These are phyloP conservation scores for Tolypocladium nubicola DNA, from an alignment of 2,329 filamentous ascomycete genomes.

Conservation along the genomic window DNA sequence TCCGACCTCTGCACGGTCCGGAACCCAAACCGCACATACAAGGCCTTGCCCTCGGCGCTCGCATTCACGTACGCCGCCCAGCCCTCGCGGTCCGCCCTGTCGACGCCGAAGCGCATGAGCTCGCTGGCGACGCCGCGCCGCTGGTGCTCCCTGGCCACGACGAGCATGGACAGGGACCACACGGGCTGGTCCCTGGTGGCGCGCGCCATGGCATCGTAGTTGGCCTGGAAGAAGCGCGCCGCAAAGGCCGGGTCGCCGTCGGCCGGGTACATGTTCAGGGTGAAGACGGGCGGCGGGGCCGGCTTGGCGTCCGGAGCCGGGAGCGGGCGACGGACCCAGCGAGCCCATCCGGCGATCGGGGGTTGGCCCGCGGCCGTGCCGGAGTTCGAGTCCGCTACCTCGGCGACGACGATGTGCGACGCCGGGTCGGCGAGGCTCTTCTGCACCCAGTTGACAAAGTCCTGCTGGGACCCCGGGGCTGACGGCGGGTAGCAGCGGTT, in stretches of 20 bases:
- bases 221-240: constrained; percentile 27
- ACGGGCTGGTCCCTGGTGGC: constrained; percentile 14
- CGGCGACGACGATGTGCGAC: constrained; percentile 19
- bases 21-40: constrained; percentile 21
- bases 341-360: constrained; percentile 19
- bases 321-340: constrained; percentile 20
- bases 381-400: constrained; percentile 3
- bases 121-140: constrained; percentile 20
- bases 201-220: constrained; percentile 10
- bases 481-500: constrained; percentile 16
- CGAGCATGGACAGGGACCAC: constrained; percentile 24
- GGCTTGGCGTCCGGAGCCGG: constrained; percentile 3
- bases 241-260: constrained; percentile 20
- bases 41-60: constrained; percentile 11
- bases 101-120: constrained; percentile 21
- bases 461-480: constrained; percentile 10
- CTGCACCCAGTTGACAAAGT: constrained; percentile 11
- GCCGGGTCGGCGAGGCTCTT: constrained; percentile 16
- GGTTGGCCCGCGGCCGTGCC: neutral
- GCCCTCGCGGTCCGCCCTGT: constrained; percentile 16
- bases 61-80: constrained; percentile 18
- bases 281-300: constrained; percentile 8
- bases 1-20: constrained; percentile 9
- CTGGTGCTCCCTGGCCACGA: constrained; percentile 19
- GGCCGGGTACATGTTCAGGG: constrained; percentile 12